Percentiles rank a stretch among this genome's conserved stretches.
Evolutionary conservation across 2,329 filamentous ascomycete species (phyloP).

Genomic region (Madurella fahalii): DNA sequence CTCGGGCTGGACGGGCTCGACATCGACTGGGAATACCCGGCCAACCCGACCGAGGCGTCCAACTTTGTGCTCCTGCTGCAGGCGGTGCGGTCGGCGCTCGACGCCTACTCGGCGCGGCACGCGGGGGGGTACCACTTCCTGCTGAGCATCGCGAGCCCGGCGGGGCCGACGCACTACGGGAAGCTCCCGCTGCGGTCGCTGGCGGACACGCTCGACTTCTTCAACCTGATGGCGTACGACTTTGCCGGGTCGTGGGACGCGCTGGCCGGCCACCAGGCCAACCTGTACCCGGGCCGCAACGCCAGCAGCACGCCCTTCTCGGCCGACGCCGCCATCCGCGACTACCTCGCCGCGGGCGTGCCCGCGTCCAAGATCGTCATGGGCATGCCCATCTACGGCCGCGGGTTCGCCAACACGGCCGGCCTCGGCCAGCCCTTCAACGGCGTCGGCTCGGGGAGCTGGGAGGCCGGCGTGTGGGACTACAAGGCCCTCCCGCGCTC

Average conservation of each 20-base stretch:
- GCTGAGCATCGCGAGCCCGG: slow-evolving; percentile 50
- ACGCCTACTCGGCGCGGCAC: slow-evolving; percentile 43
- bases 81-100: slow-evolving; percentile 43
- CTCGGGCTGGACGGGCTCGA: slow-evolving; percentile 58
- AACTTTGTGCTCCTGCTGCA: slow-evolving; percentile 45
- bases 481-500: slow-evolving; percentile 70
- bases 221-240: slow-evolving; percentile 71
- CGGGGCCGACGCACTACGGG: slow-evolving; percentile 45
- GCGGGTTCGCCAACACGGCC: slow-evolving; percentile 60
- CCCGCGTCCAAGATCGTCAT: slow-evolving; percentile 64
- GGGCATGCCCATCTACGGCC: slow-evolving; percentile 78
- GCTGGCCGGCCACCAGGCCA: slow-evolving; percentile 64
- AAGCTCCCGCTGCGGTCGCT: slow-evolving; percentile 45
- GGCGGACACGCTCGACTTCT: slow-evolving; percentile 46
- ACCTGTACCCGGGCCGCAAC: slow-evolving; percentile 51
- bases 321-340: slow-evolving; percentile 59
- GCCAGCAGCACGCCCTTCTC: slow-evolving; percentile 65
- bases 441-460: slow-evolving; percentile 64
- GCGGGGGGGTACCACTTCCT: slow-evolving; percentile 48
- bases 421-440: slow-evolving; percentile 62
- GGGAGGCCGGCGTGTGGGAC: slow-evolving; percentile 74
- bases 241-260: slow-evolving; percentile 66
- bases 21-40: slow-evolving; percentile 41
- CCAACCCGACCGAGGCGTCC: slow-evolving; percentile 36
- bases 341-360: slow-evolving; percentile 62